Conservation (phyloP, 2,329 filamentous ascomycete species). For the Lasiodiplodia citricola region DNA sequence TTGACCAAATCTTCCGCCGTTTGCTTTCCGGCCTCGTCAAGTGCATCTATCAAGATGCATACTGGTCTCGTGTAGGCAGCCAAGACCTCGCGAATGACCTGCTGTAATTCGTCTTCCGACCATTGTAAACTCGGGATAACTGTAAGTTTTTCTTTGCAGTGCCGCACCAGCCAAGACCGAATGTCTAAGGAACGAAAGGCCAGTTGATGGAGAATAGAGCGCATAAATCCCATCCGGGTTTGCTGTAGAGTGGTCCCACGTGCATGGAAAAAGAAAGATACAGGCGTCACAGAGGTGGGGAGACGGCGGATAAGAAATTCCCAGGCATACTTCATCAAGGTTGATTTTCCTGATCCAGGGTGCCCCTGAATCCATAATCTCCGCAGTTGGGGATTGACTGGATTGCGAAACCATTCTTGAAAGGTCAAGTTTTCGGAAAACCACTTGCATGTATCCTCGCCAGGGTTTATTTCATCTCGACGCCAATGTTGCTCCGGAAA, state of each 20-base stretch:
- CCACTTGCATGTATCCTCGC: neutral
- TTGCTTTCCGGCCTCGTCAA: neutral
- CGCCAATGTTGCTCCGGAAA: slow-evolving; percentile 3
- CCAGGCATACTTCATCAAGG: neutral
- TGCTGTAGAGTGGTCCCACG: neutral
- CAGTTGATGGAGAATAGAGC: neutral
- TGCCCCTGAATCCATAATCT: neutral
- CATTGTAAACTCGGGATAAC: neutral
- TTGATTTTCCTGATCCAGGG: slow-evolving; percentile 4
- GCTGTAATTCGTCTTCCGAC: neutral
- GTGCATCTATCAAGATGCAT: neutral
- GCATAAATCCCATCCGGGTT: neutral
- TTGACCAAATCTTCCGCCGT: neutral
- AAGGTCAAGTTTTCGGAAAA: neutral
- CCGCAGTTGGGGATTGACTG: neutral
- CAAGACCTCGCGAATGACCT: neutral
- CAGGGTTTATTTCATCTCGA: neutral
- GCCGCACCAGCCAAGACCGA: neutral
- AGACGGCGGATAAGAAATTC: neutral
- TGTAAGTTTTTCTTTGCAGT: neutral
- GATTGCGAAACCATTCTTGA: neutral
- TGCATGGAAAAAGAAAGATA: neutral
- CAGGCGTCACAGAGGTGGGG: neutral
- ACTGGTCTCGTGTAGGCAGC: neutral
- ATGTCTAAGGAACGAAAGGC: neutral